Evolutionary conservation across 345 rosid genomes (phyloP).

Genomic region (Arabidopsis thaliana): DNA sequence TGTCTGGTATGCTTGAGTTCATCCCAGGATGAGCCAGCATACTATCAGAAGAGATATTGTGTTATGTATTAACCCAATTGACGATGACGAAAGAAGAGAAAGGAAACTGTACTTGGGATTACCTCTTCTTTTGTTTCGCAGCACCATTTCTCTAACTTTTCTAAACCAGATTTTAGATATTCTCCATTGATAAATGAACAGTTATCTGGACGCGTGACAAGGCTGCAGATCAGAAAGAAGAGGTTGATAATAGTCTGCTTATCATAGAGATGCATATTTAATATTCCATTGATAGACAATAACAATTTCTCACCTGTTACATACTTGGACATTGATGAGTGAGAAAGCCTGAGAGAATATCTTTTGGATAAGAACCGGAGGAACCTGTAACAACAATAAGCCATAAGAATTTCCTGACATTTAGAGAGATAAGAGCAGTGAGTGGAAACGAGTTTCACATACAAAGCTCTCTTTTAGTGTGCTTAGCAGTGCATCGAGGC

Average conservation of each 20-base stretch:
- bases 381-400: constrained; percentile 64
- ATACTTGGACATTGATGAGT: constrained; percentile 80
- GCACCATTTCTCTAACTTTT: constrained; percentile 94
- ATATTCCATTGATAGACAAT: constrained; percentile 1
- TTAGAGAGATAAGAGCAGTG: constrained; percentile 23
- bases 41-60: constrained; percentile 50
- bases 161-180: constrained; percentile 88
- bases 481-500: constrained; percentile 74
- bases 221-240: constrained; percentile 56
- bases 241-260: constrained; percentile 22
- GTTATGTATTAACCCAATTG: constrained; percentile 1
- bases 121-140: constrained; percentile 88
- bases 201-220: constrained; percentile 93
- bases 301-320: constrained; percentile 69
- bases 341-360: constrained; percentile 89
- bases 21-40: constrained; percentile 86
- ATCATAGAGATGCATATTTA: constrained; percentile 10
- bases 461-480: constrained; percentile 88
- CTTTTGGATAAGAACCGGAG: constrained; percentile 88
- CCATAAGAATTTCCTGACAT: constrained; percentile 33
- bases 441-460: constrained; percentile 45
- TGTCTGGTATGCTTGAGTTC: constrained; percentile 95
- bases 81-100: constrained; percentile 5
- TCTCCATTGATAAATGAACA: constrained; percentile 99
- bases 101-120: constrained; percentile 9